Evolutionary conservation across 331 rosid species (phyloP).

Genomic region (Phaseolus coccineus): DNA sequence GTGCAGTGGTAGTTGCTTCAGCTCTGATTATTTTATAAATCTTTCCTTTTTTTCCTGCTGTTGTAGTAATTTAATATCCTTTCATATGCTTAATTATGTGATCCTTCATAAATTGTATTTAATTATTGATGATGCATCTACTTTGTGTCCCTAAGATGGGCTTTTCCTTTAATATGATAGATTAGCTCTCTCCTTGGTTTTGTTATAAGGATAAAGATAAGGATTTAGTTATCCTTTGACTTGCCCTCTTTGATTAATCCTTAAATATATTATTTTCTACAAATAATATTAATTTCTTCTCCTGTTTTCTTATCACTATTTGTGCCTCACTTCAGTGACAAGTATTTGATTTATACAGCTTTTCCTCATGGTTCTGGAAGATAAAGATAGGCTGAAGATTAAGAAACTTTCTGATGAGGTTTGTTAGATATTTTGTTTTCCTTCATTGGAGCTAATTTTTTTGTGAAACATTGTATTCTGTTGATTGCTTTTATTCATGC

Average conservation of each 20-base stretch:
- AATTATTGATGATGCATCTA: slow-evolving; percentile 3
- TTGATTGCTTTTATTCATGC: slow-evolving; percentile 10
- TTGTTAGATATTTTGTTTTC: slow-evolving; percentile 33
- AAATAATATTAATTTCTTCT: slow-evolving; percentile 9
- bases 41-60: slow-evolving; percentile 27
- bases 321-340: slow-evolving; percentile 18
- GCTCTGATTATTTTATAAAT: slow-evolving; percentile 24
- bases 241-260: slow-evolving; percentile 6
- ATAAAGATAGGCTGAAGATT: slow-evolving; percentile 54
- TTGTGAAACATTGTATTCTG: slow-evolving; percentile 21
- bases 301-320: slow-evolving; percentile 2
- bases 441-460: not conserved
- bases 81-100: not conserved
- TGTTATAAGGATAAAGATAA: not conserved
- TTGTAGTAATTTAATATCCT: not conserved
- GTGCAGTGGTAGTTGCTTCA: slow-evolving; percentile 6
- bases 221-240: slow-evolving; percentile 26
- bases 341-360: slow-evolving; percentile 63
- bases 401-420: slow-evolving; percentile 67
- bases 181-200: slow-evolving; percentile 11
- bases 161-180: slow-evolving; percentile 13
- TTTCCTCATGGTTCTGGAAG: slow-evolving; percentile 59
- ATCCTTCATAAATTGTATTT: not conserved
- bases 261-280: slow-evolving; percentile 15
- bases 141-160: not conserved